Evolutionary conservation across 495 filamentous ascomycete genomes (phyloP).

Genomic region (Penicillium malachiteum): DNA sequence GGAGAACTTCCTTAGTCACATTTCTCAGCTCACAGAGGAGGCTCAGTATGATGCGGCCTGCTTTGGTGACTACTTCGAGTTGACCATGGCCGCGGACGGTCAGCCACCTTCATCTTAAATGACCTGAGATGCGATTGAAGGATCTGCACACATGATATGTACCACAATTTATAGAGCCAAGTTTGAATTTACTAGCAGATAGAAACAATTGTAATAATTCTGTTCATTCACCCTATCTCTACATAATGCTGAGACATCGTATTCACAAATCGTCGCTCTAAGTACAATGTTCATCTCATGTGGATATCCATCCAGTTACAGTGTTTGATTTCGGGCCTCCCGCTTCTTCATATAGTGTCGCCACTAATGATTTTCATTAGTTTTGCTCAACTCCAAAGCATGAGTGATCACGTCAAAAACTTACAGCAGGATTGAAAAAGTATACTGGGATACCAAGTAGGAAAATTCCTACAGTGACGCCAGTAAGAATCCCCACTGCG

Average conservation of each 20-base stretch:
- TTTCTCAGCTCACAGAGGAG: slow-evolving; percentile 21
- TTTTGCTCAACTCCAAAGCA: too few species aligned
- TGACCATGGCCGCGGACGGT: slow-evolving; percentile 12
- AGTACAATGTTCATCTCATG: too few species aligned
- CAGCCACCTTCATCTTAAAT: slow-evolving; percentile 10
- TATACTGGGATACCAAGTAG: slow-evolving; percentile 35
- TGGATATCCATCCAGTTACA: background rate
- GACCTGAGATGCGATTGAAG: too few species aligned
- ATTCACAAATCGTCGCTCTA: too few species aligned
- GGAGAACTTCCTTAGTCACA: slow-evolving; percentile 18
- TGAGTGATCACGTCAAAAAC: background rate
- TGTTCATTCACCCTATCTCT: too few species aligned
- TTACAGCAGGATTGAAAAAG: slow-evolving; percentile 31
- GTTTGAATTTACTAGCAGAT: too few species aligned
- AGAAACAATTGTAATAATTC: too few species aligned
- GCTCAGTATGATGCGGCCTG: slow-evolving; percentile 31
- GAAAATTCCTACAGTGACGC: slow-evolving; percentile 26
- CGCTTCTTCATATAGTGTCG: slow-evolving; percentile 14
- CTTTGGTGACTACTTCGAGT: background rate
- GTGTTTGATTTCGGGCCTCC: background rate
- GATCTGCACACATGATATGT: too few species aligned
- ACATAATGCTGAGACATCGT: too few species aligned
- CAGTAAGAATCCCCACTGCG: slow-evolving; percentile 32
- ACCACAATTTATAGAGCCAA: too few species aligned
- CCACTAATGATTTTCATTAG: slow-evolving; percentile 9